Base-by-base conservation (phyloP, 1,284 basidiomycete species). In the Fomitopsis palustris region DNA sequence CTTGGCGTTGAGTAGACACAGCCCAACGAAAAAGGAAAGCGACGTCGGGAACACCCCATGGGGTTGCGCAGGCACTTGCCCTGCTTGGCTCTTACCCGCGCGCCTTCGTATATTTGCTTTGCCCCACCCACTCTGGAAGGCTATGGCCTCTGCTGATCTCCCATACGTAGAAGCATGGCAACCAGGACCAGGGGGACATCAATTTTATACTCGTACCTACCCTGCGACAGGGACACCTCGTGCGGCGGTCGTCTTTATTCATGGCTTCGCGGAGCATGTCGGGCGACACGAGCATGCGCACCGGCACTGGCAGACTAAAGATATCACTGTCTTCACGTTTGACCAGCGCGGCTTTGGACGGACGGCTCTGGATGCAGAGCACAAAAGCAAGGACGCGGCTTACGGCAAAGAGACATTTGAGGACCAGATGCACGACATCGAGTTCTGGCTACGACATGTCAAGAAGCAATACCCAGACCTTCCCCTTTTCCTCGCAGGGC, bases 291-390 rank as follows among this genome's bases (percentile, higher is more conserved):
- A 84, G 47, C 78, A 85, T 59, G 85, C 87, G 61, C 91, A 95
- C 71, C 78, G 80, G 21, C 68, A 78, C 64, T 80, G 86, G 64
- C 75, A 86, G 8, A 74, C 78, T 23, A 77, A 77, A 23, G 85
- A 82, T 1, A 79, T 93, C 64, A 81, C 82, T 25, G 77, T 94
- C 29, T 87, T 93, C 63, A 79, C 92, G 0, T 93, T 84, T 69
- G 95, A 96, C 77, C 89, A 93, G 75, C 84, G 95, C 54, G 95
- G 95, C 0, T 95, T 90, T 70, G 95, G 95, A 1, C 77, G 81
- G 49, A 96, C 94, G 1, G 88, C 87, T 2, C 77, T 81, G 59
- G 89, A 90, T 65, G 27, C 53, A 23, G 74, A 74, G 58, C 74
- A 80, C 53, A 72, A 72, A 64, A 77, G 73, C 72, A 81, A 78